These are phyloP conservation scores for Chaetomium globosum DNA, from an alignment of 2,329 filamentous ascomycete species.

Conservation along the genomic window DNA sequence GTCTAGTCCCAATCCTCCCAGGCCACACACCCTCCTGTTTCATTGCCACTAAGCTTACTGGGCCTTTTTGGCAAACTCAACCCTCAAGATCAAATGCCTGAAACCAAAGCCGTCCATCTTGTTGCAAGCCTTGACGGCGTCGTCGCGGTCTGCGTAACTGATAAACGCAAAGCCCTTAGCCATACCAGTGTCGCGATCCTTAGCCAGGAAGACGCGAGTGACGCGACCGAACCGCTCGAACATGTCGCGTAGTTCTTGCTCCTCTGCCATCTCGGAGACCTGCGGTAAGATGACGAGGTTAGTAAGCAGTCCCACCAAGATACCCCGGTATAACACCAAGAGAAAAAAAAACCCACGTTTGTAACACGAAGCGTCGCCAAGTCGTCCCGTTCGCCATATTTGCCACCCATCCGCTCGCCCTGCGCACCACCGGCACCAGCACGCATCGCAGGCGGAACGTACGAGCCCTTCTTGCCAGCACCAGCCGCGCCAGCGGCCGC, in stretches of 20 bases:
- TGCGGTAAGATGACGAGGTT: slow-evolving; percentile 42
- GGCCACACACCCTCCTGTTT: not conserved
- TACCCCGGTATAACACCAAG: not conserved
- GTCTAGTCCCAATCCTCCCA: not conserved
- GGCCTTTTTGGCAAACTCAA: slow-evolving; percentile 84
- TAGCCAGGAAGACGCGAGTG: slow-evolving; percentile 95
- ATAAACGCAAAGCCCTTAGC: slow-evolving; percentile 99
- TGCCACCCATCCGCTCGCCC: slow-evolving; percentile 83
- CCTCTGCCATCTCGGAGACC: slow-evolving; percentile 97
- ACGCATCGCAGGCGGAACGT: slow-evolving; percentile 91
- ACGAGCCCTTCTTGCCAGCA: slow-evolving; percentile 74
- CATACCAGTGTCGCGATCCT: slow-evolving; percentile 92
- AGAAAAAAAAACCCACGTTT: slow-evolving; percentile 68
- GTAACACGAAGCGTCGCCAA: slow-evolving; percentile 94
- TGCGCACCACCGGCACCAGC: slow-evolving; percentile 58
- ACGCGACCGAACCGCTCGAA: slow-evolving; percentile 97
- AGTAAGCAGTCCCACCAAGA: not conserved
- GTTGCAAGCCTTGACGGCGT: slow-evolving; percentile 89
- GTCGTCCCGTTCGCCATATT: slow-evolving; percentile 92
- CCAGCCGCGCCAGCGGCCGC: slow-evolving; percentile 61
- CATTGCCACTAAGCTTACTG: not conserved
- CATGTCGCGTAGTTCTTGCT: slow-evolving; percentile 92
- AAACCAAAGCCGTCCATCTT: slow-evolving; percentile 98
- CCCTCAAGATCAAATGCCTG: slow-evolving; percentile 81
- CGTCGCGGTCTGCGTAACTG: slow-evolving; percentile 86